A percentile compares a stretch with the other conserved stretches of the same genome.
phyloP scores from a whole-genome alignment of 2,329 filamentous ascomycete genomes.

The Aspergillus terreus region DNA sequence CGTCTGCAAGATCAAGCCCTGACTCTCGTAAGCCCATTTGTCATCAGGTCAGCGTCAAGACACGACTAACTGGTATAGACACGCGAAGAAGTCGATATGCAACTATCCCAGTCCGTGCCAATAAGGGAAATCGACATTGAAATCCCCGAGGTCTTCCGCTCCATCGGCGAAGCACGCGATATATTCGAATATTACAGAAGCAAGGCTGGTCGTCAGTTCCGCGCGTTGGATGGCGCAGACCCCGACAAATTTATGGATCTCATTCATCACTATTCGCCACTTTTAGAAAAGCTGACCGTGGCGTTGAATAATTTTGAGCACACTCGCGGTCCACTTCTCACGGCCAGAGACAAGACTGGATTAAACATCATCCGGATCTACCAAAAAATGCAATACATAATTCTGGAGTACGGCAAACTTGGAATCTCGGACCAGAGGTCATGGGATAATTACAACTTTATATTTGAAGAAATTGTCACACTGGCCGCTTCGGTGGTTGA shows the following conservation, averaged over 20 bases:
- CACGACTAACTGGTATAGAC: background rate
- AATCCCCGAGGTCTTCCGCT: conserved; percentile 3
- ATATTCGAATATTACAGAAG: conserved; percentile 2
- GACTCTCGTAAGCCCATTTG: conserved; percentile 2
- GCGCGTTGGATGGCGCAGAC: background rate
- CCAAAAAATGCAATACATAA: conserved; percentile 1
- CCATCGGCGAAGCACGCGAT: conserved; percentile 7
- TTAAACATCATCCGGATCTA: conserved; percentile 6
- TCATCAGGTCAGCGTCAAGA: background rate
- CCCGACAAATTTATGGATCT: background rate
- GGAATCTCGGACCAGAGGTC: conserved; percentile 12
- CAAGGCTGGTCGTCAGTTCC: background rate
- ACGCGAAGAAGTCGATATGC: background rate
- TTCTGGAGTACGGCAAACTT: conserved; percentile 7
- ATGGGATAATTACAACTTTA: conserved; percentile 21
- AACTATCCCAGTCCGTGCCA: background rate
- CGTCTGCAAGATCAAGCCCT: conserved; percentile 7
- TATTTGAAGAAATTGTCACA: conserved; percentile 23
- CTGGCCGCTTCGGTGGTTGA: conserved; percentile 23
- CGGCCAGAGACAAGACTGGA: conserved; percentile 3
- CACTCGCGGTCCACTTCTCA: background rate
- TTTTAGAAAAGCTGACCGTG: conserved; percentile 1
- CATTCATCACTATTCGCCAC: background rate
- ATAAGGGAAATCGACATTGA: background rate
- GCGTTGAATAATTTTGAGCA: conserved; percentile 5